phyloP scores from a whole-genome alignment of 2,329 filamentous ascomycete species.

The Hortaea werneckii region DNA sequence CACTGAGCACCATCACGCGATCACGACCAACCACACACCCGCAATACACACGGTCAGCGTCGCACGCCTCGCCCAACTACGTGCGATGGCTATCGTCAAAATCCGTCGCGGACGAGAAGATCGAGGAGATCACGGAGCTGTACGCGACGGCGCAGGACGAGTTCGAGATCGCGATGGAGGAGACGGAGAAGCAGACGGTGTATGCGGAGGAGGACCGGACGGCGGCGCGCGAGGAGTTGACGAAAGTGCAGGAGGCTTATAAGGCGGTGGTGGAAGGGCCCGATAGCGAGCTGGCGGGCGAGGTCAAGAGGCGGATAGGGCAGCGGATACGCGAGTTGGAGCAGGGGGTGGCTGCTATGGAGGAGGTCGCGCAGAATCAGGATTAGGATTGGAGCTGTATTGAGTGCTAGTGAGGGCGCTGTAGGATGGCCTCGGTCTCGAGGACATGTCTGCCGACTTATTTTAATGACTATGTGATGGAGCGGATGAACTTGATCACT shows the following conservation, averaged over 20 bases:
- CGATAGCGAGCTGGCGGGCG: constrained; percentile 35
- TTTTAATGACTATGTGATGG: no score
- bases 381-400: constrained; percentile 25
- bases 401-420: neutral
- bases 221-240: constrained; percentile 43
- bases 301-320: constrained; percentile 42
- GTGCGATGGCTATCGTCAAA: constrained; percentile 14
- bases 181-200: constrained; percentile 44
- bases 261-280: constrained; percentile 31
- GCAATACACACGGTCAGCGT: constrained; percentile 3
- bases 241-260: constrained; percentile 39
- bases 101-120: constrained; percentile 26
- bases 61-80: constrained; percentile 1
- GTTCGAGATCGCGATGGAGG: constrained; percentile 43
- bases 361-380: constrained; percentile 40
- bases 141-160: constrained; percentile 30
- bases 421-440: no score
- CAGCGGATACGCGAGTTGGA: constrained; percentile 45
- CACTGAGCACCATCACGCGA: constrained; percentile 10
- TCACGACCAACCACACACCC: constrained; percentile 2
- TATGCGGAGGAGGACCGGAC: constrained; percentile 46
- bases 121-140: constrained; percentile 33
- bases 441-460: no score
- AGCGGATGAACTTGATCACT: no score
- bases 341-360: constrained; percentile 40